phyloP scores from a whole-genome alignment of 306 rosid genomes.

The Lathyrus sativus region DNA sequence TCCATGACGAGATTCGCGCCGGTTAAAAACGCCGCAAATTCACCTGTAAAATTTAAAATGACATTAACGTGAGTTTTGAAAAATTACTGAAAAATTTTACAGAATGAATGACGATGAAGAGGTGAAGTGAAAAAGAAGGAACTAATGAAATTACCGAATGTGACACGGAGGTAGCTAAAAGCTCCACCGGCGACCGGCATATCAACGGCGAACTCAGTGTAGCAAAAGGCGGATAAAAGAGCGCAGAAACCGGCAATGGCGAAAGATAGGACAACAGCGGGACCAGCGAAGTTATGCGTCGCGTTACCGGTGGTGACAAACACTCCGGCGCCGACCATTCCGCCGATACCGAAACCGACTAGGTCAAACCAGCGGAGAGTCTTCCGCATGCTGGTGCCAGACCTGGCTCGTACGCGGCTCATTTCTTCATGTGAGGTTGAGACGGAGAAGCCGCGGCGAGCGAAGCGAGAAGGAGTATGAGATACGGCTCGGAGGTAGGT shows the following conservation, averaged over 20 bases:
- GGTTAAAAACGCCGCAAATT: slow-evolving; percentile 80
- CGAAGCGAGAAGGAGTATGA: slow-evolving; percentile 67
- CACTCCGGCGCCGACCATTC: slow-evolving; percentile 95
- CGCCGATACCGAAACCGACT: slow-evolving; percentile 74
- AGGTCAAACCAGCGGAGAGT: slow-evolving; percentile 87
- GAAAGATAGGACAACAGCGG: slow-evolving; percentile 74
- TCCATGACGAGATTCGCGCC: slow-evolving; percentile 88
- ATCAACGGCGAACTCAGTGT: slow-evolving; percentile 95
- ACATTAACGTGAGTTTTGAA: background rate
- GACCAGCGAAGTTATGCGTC: slow-evolving; percentile 61
- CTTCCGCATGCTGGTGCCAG: slow-evolving; percentile 68
- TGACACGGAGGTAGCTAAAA: slow-evolving; percentile 92
- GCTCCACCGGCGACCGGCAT: slow-evolving; percentile 99
- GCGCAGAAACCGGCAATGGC: slow-evolving; percentile 98
- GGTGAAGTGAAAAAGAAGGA: background rate
- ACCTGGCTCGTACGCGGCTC: slow-evolving; percentile 57
- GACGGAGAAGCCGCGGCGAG: slow-evolving; percentile 67
- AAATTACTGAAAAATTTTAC: too few relatives aligned
- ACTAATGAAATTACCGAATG: slow-evolving; percentile 54
- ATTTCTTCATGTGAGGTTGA: slow-evolving; percentile 77
- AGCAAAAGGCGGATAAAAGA: slow-evolving; percentile 90
- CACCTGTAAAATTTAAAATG: slow-evolving; percentile 51
- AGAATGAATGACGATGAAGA: background rate
- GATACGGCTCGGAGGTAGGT: slow-evolving; percentile 66
- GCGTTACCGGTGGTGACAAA: slow-evolving; percentile 87